Base-by-base conservation (phyloP, 2,329 filamentous ascomycete genomes). In the Clonostachys sp. region DNA sequence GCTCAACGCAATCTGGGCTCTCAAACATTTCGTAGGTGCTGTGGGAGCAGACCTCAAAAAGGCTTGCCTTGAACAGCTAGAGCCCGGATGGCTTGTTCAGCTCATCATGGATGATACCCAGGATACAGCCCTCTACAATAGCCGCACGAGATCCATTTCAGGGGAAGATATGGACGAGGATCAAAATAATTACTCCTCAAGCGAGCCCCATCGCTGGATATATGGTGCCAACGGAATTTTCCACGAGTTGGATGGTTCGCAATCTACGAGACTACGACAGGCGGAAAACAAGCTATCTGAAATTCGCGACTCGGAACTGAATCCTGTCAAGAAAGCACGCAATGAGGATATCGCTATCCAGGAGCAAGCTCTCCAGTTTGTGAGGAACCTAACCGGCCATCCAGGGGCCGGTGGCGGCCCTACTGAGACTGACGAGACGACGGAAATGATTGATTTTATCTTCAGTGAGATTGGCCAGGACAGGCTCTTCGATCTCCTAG, bases 1-100 rank as follows among this genome's bases (percentile, higher is more conserved):
- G 20, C 75, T 95, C 24, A 91, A 94, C 57, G 91, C 91, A 18
- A 69, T 99, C 2, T 99, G 94, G 92, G 90, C 91, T 6, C 71
- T 99, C 49, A 97, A 97, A 62, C 90, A 97, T 66, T 78, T 96
- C 44, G 86, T 95, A 4, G 79, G 87, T 52, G 84, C 83, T 18
- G 81, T 87, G 6, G 78, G 79, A 16, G 83, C 86, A 41, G 79
- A 86, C 12, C 72, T 88, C 54, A 95, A 94, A 66, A 86, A 86
- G 57, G 78, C 80, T 43, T 89, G 89, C 50, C 70, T 97, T 12
- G 83, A 91, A 44, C 83, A 88, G 58, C 75, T 97, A 5, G 84
- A 84, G 9, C 80, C 89, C 1, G 83, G 81, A 12, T 96, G 90
- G 89, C 76, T 97, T 12, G 78, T 92, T 51, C 84, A 86, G 50